These are phyloP conservation scores for Ophiostoma triangulosporum DNA, from an alignment of 2,329 filamentous ascomycete species.

Conservation along the genomic window DNA sequence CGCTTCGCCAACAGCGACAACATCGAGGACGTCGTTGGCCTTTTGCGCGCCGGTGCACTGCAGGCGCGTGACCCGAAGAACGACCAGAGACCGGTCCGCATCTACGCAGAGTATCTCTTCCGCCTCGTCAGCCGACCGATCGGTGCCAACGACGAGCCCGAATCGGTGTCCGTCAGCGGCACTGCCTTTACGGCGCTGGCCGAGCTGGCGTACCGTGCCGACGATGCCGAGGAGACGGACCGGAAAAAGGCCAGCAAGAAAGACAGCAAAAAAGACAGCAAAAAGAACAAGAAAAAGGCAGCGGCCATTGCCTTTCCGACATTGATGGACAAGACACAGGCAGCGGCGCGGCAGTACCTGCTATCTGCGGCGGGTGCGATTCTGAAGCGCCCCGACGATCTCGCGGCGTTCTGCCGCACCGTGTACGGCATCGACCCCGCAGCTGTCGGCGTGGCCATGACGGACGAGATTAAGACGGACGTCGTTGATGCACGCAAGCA, in stretches of 20 bases:
- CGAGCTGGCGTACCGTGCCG: conserved; percentile 37
- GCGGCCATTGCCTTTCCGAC: conserved; percentile 24
- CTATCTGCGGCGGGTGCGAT: conserved; percentile 45
- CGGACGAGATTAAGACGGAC: conserved; percentile 39
- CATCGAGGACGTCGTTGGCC: conserved; percentile 36
- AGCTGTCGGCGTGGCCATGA: conserved; percentile 38
- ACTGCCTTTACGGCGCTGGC: conserved; percentile 39
- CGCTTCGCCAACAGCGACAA: conserved; percentile 43
- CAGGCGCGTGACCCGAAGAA: conserved; percentile 20
- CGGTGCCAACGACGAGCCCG: conserved; percentile 17
- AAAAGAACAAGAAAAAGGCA: conserved; percentile 4
- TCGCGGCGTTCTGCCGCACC: conserved; percentile 38
- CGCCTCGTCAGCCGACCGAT: conserved; percentile 32
- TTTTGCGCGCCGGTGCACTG: conserved; percentile 27
- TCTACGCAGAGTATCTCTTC: conserved; percentile 41
- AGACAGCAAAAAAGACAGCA: background rate
- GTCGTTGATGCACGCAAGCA: conserved; percentile 37
- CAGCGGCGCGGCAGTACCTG: conserved; percentile 42
- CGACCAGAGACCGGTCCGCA: conserved; percentile 30
- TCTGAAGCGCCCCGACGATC: conserved; percentile 38
- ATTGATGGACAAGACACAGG: conserved; percentile 38
- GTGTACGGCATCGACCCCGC: conserved; percentile 39
- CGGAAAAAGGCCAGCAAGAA: background rate
- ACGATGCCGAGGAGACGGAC: conserved; percentile 11
- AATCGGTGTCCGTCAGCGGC: conserved; percentile 22